Conservation (phyloP, 495 filamentous ascomycete genomes). For the Xylaria curta region DNA sequence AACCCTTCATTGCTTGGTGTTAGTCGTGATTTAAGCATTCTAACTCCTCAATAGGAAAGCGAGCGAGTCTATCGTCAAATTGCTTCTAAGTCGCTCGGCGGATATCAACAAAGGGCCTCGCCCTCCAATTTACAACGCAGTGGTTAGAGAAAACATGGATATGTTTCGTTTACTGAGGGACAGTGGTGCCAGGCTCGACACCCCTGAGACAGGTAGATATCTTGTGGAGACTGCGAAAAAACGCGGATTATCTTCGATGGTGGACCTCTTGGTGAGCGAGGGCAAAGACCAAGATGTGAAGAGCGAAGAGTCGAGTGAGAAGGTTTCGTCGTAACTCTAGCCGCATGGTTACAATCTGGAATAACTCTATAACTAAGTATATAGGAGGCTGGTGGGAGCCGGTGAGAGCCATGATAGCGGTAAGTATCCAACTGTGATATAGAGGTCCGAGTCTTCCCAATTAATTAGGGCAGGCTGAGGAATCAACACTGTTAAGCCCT, state of each 20-base stretch:
- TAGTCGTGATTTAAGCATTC: not conserved
- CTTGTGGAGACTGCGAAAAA: not conserved
- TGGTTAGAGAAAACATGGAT: not conserved
- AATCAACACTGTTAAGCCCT: too few species aligned
- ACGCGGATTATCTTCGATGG: constrained; percentile 9
- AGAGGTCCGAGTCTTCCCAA: too few species aligned
- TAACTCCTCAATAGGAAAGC: not conserved
- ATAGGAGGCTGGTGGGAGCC: too few species aligned
- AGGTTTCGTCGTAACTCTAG: too few species aligned
- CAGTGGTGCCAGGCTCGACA: constrained; percentile 9
- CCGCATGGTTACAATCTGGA: too few species aligned
- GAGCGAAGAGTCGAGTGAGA: not conserved
- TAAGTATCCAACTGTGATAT: too few species aligned
- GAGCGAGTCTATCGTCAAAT: not conserved
- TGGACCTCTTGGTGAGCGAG: constrained; percentile 8
- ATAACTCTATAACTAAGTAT: too few species aligned
- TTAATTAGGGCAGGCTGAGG: too few species aligned
- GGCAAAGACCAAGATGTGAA: not conserved
- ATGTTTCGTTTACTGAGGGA: constrained; percentile 12
- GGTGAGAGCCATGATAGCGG: too few species aligned
- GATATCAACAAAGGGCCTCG: not conserved
- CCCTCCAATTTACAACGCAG: constrained; percentile 4
- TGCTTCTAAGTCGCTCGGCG: not conserved
- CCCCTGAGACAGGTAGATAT: not conserved
- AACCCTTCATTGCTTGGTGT: not conserved